These are phyloP conservation scores for Verticillium longisporum DNA, from an alignment of 2,329 filamentous ascomycete genomes.

Conservation along the genomic window DNA sequence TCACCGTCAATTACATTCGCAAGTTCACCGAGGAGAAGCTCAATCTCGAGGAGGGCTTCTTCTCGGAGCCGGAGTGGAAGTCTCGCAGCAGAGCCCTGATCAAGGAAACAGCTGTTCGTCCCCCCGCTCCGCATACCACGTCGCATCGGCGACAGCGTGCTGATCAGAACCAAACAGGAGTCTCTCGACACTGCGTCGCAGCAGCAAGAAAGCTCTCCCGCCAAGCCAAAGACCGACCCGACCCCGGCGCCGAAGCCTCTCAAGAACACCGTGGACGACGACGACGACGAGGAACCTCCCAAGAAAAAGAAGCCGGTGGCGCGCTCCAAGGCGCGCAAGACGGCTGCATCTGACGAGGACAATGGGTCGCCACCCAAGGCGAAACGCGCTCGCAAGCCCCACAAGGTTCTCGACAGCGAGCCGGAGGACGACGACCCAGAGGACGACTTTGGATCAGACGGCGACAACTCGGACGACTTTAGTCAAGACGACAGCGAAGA, in stretches of 20 bases:
- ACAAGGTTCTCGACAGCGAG: slow-evolving; percentile 8
- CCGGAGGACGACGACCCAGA: slow-evolving; percentile 4
- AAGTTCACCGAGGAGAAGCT: slow-evolving; percentile 42
- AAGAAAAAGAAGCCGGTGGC: slow-evolving; percentile 7
- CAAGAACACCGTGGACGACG: slow-evolving; percentile 23
- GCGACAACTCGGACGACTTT: slow-evolving; percentile 6
- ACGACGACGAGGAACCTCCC: slow-evolving; percentile 14
- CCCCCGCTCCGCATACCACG: no score
- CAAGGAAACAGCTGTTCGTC: slow-evolving; percentile 44
- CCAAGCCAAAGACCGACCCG: slow-evolving; percentile 12
- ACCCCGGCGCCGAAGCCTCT: slow-evolving; percentile 29
- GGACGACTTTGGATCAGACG: slow-evolving; percentile 9
- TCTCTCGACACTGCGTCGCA: slow-evolving; percentile 9
- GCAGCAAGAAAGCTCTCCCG: slow-evolving; percentile 9
- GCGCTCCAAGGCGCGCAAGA: neutral
- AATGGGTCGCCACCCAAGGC: neutral
- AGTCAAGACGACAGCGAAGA: neutral
- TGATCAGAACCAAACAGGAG: neutral
- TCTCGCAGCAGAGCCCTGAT: slow-evolving; percentile 50
- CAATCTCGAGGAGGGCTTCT: slow-evolving; percentile 42
- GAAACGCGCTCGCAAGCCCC: neutral
- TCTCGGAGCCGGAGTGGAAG: slow-evolving; percentile 47
- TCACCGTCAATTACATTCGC: slow-evolving; percentile 53
- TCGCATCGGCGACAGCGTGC: neutral
- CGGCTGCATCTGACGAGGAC: slow-evolving; percentile 4